Base-by-base conservation (phyloP, 73 alveolate species). In the Paramecium pentaurelia region DNA sequence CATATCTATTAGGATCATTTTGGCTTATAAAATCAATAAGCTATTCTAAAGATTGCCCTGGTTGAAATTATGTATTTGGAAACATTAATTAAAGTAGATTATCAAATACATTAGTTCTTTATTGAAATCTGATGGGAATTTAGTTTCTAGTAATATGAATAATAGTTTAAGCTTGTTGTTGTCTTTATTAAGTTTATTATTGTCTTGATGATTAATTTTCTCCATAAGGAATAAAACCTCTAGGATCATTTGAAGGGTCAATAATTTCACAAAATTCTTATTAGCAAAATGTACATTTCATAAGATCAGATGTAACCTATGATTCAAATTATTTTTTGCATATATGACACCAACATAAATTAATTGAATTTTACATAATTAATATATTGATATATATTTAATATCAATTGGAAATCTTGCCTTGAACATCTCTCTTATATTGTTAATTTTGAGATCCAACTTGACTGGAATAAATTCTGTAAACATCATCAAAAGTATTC, bases 1-100 rank as follows among this genome's bases (percentile, higher is more conserved):
- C 98, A 71, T 96, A 96, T 83, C 94, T 51, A 93, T 96, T 96
- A 34, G 96, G 93, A 86, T 96, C 98, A 86, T 96, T 95, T 75
- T 86, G 60, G 88, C 95, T 94, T 37, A 96, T 45, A 51, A 86
- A 95, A 38, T 95, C 95, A 77, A 96, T 95, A 5, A 96, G 85
- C 36, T 77, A 60, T 77, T 96, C 98, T 58, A 96, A 77, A 10
- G 93, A 54, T 38, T 70, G 45, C 32, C 90, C 95, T 28, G 86
- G 38, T 32, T 60, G 30, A 54, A 60, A 88, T 54, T 68, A 8
- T 2, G 77, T 88, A 8, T 47, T 75, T 12, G 90, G 86, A 44
- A 88, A 68, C 71, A 60, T 32, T 30, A 86, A 25, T 75, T 18
- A 27, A 20, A 88, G 45, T 20, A 60, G 47, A 51, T 88, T 42